A percentile compares a stretch with the other conserved stretches of the same genome.
Conservation (phyloP, 108 stramenopile genomes). For the Skeletonema grethae region DNA sequence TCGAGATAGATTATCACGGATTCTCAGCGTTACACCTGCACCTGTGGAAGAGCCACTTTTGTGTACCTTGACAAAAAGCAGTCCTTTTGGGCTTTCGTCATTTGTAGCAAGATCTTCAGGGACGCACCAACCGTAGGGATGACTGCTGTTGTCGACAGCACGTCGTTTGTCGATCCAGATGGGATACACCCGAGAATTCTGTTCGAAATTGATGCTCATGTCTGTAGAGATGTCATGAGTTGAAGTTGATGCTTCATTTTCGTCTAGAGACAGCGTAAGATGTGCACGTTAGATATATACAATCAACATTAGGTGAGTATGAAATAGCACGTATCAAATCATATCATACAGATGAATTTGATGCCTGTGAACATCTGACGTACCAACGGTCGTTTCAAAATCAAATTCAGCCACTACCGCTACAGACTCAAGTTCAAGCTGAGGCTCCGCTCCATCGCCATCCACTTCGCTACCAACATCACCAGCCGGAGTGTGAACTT, state of each 20-base stretch:
- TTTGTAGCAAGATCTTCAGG: not conserved
- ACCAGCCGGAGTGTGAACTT: too few relatives aligned
- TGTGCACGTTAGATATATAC: too few relatives aligned
- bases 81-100: not conserved
- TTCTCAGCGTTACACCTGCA: not conserved
- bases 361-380: too few relatives aligned
- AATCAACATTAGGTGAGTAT: too few relatives aligned
- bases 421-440: too few relatives aligned
- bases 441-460: too few relatives aligned
- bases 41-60: slow-evolving; percentile 1
- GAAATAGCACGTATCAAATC: too few relatives aligned
- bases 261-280: too few relatives aligned
- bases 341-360: too few relatives aligned
- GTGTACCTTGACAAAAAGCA: slow-evolving; percentile 2
- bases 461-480: too few relatives aligned
- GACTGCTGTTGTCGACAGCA: not conserved
- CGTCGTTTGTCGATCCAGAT: not conserved
- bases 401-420: too few relatives aligned
- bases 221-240: not conserved
- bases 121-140: not conserved
- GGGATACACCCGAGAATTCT: not conserved
- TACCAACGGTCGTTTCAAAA: too few relatives aligned
- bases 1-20: not conserved
- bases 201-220: not conserved
- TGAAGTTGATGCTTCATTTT: not conserved